phyloP scores from a whole-genome alignment of 2,329 filamentous ascomycete species.

The Pezicula neosporulosa region DNA sequence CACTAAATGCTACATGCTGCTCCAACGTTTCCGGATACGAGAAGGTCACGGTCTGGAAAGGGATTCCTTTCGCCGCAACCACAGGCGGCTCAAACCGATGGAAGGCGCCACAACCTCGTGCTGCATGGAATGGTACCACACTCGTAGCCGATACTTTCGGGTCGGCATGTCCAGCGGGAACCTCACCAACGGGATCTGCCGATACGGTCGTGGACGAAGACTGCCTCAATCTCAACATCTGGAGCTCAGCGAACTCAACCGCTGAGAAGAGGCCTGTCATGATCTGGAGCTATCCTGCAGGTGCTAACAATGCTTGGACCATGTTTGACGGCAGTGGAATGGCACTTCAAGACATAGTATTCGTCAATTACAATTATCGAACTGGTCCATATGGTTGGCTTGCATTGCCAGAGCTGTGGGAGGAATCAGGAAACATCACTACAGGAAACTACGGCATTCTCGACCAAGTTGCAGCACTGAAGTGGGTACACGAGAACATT shows the following conservation, averaged over 20 bases:
- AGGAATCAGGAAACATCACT: conserved; percentile 14
- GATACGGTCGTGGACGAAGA: conserved; percentile 27
- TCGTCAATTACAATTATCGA: conserved; percentile 59
- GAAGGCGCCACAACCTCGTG: conserved; percentile 25
- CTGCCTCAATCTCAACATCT: conserved; percentile 42
- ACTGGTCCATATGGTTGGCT: conserved; percentile 60
- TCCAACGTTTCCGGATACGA: conserved; percentile 5
- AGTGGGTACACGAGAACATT: conserved; percentile 56
- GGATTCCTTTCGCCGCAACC: conserved; percentile 34
- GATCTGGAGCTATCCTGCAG: conserved; percentile 27
- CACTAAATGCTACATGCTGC: conserved; percentile 7
- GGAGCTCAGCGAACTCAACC: conserved; percentile 22
- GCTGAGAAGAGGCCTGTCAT: conserved; percentile 23
- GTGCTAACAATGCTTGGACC: conserved; percentile 9
- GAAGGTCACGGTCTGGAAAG: conserved; percentile 14
- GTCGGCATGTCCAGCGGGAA: conserved; percentile 21
- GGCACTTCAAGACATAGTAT: conserved; percentile 34
- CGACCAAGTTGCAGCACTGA: conserved; percentile 23
- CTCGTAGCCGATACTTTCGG: conserved; percentile 24
- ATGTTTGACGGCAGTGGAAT: conserved; percentile 18
- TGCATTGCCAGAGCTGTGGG: conserved; percentile 30
- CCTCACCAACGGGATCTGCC: conserved; percentile 3
- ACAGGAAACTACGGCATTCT: conserved; percentile 34
- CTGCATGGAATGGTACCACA: conserved; percentile 13
- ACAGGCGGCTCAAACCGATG: conserved; percentile 36